A percentile compares a stretch with the other conserved stretches of the same genome.
Evolutionary conservation across 2,329 filamentous ascomycete genomes (phyloP).

Genomic region (Metarhizium anisopliae): DNA sequence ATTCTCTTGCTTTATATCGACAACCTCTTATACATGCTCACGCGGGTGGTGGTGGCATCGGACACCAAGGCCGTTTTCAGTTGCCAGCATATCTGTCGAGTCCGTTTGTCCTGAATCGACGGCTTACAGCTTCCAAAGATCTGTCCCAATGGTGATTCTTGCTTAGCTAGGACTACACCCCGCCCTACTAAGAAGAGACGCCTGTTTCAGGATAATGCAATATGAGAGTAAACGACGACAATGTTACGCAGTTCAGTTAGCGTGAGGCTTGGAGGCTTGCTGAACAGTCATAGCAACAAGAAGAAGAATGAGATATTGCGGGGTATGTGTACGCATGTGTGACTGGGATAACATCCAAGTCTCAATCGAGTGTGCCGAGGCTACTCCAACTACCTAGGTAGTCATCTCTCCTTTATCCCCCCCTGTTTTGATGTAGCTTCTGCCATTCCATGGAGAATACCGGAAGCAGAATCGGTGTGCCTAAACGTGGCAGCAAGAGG

Average conservation of each 20-base stretch:
- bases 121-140: too few species aligned
- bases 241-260: background rate
- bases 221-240: background rate
- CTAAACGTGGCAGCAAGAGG: background rate
- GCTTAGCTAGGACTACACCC: background rate
- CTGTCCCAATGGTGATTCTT: background rate
- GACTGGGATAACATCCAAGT: background rate
- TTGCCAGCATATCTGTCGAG: background rate
- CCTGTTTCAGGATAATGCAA: background rate
- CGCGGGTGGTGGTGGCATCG: too few species aligned
- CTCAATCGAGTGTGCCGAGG: background rate
- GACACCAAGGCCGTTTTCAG: background rate
- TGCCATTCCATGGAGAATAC: background rate
- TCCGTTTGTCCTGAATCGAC: background rate
- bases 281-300: background rate
- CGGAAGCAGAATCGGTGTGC: background rate
- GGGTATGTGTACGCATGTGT: background rate
- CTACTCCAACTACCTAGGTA: background rate
- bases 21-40: too few species aligned
- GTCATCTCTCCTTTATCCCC: background rate
- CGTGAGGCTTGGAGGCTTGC: background rate
- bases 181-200: background rate
- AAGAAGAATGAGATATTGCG: background rate
- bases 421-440: background rate
- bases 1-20: too few species aligned